Conservation (phyloP, 257 asterid species). For the Ophiorrhiza pumila region DNA sequence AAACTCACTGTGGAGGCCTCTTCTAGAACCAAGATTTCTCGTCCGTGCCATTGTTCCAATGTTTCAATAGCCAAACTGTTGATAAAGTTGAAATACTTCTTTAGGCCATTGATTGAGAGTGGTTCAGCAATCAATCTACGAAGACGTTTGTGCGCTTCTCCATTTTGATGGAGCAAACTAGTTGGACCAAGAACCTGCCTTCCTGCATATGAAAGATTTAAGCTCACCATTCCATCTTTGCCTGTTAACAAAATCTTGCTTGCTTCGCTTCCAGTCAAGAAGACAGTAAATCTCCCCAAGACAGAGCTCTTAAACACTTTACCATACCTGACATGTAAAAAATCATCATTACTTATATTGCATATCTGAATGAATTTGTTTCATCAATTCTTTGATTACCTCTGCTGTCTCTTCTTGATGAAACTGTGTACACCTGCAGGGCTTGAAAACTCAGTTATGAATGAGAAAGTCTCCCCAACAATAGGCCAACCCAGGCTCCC, state of each 20-base stretch:
- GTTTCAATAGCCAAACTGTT: slow-evolving; percentile 61
- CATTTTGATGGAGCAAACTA: slow-evolving; percentile 79
- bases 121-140: slow-evolving; percentile 72
- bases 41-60: slow-evolving; percentile 61
- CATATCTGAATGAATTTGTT: not conserved
- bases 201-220: slow-evolving; percentile 79
- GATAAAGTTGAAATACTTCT: slow-evolving; percentile 68
- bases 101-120: slow-evolving; percentile 62
- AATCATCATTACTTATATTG: not conserved
- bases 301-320: slow-evolving; percentile 79
- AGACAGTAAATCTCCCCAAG: slow-evolving; percentile 68
- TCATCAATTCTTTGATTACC: slow-evolving; percentile 27
- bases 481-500: slow-evolving; percentile 89
- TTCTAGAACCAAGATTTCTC: slow-evolving; percentile 55
- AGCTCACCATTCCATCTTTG: slow-evolving; percentile 79
- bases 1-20: slow-evolving; percentile 69
- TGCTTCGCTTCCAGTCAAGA: slow-evolving; percentile 82
- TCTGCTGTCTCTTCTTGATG: slow-evolving; percentile 68
- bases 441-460: slow-evolving; percentile 60
- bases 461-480: slow-evolving; percentile 69
- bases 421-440: slow-evolving; percentile 70
- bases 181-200: slow-evolving; percentile 80
- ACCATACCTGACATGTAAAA: slow-evolving; percentile 51
- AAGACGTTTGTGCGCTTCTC: slow-evolving; percentile 72
- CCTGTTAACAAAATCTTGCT: slow-evolving; percentile 72